These are phyloP conservation scores for Vanderwaltozyma verrucispora DNA, from an alignment of 805 yeast genomes.

Conservation along the genomic window DNA sequence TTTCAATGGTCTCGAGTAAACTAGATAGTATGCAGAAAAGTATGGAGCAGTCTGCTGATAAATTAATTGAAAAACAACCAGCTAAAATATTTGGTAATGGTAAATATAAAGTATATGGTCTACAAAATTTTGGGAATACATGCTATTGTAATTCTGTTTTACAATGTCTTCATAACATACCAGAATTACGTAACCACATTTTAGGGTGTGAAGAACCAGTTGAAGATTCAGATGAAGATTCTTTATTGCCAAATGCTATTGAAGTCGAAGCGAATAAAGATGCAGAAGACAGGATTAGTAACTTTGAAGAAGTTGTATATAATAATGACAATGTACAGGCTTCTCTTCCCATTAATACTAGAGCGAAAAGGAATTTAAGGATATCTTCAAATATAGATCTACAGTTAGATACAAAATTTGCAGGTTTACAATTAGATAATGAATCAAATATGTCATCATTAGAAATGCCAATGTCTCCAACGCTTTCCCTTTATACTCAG, in stretches of 20 bases:
- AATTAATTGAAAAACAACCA: not conserved
- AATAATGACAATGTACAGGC: not conserved
- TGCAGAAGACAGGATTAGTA: no score
- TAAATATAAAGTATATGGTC: slow-evolving; percentile 58
- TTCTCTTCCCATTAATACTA: not conserved
- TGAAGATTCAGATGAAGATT: no score
- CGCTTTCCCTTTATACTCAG: not conserved
- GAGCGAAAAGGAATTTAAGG: not conserved
- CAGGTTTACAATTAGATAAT: not conserved
- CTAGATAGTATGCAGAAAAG: not conserved
- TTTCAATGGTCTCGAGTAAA: not conserved
- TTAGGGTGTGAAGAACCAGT: slow-evolving; percentile 26
- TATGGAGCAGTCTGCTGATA: not conserved
- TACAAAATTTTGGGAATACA: slow-evolving; percentile 82
- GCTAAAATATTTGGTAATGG: slow-evolving; percentile 33
- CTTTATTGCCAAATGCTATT: no score
- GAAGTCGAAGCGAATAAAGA: no score
- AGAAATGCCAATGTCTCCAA: not conserved
- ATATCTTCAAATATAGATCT: not conserved
- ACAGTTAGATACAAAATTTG: not conserved
- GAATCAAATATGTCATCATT: not conserved
- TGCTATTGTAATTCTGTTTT: slow-evolving; percentile 91
- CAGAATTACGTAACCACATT: slow-evolving; percentile 51
- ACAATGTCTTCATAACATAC: slow-evolving; percentile 74
- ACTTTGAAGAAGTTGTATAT: no score